Evolutionary conservation across 805 yeast genomes (phyloP).

Genomic region (Ascoidea tarda): DNA sequence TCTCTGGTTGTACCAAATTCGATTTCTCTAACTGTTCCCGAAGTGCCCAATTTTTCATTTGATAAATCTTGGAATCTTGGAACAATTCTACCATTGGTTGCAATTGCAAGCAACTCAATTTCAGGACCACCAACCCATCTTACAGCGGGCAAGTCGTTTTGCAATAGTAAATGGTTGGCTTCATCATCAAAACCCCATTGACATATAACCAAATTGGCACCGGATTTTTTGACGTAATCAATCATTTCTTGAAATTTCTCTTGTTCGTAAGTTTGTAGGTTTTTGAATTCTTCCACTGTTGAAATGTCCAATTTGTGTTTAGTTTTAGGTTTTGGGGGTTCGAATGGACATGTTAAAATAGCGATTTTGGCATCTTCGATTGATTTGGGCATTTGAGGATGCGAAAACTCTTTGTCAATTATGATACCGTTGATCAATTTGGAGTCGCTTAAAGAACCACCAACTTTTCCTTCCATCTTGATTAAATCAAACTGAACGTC

Average conservation of each 20-base stretch:
- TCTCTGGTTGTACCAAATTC: slow-evolving; percentile 96
- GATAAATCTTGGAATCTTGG: slow-evolving; percentile 92
- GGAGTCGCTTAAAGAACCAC: slow-evolving; percentile 86
- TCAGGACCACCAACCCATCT: slow-evolving; percentile 99
- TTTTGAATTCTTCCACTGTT: slow-evolving; percentile 86
- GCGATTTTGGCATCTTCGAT: slow-evolving; percentile 71
- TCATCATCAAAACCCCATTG: slow-evolving; percentile 99
- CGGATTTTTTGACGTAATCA: slow-evolving; percentile 66
- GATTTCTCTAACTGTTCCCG: slow-evolving; percentile 74
- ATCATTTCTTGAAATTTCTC: slow-evolving; percentile 88
- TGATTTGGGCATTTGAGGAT: slow-evolving; percentile 92
- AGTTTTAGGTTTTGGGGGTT: slow-evolving; percentile 99
- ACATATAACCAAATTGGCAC: slow-evolving; percentile 93
- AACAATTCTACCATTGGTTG: slow-evolving; percentile 93
- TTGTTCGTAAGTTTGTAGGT: slow-evolving; percentile 84
- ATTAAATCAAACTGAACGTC: slow-evolving; percentile 97
- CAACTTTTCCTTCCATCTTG: slow-evolving; percentile 90
- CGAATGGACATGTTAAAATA: slow-evolving; percentile 95
- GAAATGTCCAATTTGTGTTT: slow-evolving; percentile 92
- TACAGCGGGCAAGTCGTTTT: slow-evolving; percentile 86
- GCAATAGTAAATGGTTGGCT: slow-evolving; percentile 83
- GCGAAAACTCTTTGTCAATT: slow-evolving; percentile 92
- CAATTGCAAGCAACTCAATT: slow-evolving; percentile 89
- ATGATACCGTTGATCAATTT: slow-evolving; percentile 80
- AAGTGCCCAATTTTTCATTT: slow-evolving; percentile 70